These are phyloP conservation scores for Oryza longistaminata DNA, from an alignment of 176 grass and related monocot species.

Conservation along the genomic window DNA sequence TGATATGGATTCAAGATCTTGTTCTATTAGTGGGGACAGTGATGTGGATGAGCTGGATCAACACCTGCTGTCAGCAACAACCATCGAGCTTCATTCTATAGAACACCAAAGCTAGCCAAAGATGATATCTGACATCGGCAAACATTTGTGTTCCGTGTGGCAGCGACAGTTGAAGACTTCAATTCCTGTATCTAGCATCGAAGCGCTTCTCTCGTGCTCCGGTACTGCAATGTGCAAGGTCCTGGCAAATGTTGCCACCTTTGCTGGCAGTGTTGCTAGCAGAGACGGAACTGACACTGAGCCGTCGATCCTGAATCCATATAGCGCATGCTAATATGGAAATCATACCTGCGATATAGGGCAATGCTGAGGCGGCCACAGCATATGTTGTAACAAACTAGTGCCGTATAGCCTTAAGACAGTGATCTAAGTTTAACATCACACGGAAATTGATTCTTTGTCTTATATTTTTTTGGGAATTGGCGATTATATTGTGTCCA, in stretches of 20 bases:
- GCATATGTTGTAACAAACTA: neutral
- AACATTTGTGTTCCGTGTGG: neutral
- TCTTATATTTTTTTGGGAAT: neutral
- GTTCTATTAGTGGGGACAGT: slow-evolving; percentile 53
- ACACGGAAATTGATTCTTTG: neutral
- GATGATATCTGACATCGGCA: slow-evolving; percentile 41
- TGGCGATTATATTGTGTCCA: neutral
- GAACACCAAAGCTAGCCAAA: slow-evolving; percentile 55
- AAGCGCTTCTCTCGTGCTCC: neutral
- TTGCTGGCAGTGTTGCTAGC: neutral
- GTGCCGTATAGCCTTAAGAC: neutral
- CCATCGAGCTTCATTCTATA: slow-evolving; percentile 45
- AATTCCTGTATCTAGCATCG: neutral
- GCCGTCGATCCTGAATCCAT: neutral
- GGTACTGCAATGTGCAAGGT: neutral
- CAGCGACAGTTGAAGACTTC: neutral
- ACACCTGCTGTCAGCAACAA: slow-evolving; percentile 41
- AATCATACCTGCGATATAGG: neutral
- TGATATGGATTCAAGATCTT: slow-evolving; percentile 63
- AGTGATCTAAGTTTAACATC: neutral
- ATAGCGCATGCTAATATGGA: neutral
- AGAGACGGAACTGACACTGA: neutral
- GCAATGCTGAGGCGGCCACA: neutral
- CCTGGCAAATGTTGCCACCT: neutral
- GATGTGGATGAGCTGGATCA: slow-evolving; percentile 67